Conservation (phyloP, 805 yeast genomes). For the Komagataella pseudopastoris region DNA sequence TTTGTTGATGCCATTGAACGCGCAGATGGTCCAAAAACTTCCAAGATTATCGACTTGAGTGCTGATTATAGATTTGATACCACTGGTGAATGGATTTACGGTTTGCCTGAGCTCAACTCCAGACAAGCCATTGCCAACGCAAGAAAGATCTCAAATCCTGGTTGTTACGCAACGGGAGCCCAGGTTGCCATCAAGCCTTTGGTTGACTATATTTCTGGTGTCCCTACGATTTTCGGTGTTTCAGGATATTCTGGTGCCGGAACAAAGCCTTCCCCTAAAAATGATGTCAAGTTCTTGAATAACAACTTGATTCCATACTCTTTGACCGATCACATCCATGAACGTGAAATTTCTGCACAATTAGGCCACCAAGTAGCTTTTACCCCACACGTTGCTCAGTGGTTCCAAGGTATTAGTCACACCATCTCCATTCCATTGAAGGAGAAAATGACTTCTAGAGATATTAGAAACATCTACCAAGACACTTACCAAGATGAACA, state of each 20-base stretch:
- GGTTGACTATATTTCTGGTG: slow-evolving; percentile 48
- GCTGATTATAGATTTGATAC: slow-evolving; percentile 95
- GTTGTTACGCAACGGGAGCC: slow-evolving; percentile 98
- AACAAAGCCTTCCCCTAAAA: slow-evolving; percentile 94
- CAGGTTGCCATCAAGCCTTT: slow-evolving; percentile 88
- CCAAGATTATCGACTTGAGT: slow-evolving; percentile 81
- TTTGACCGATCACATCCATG: slow-evolving; percentile 94
- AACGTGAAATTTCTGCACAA: slow-evolving; percentile 77
- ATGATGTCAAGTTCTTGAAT: slow-evolving; percentile 60
- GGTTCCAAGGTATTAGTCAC: slow-evolving; percentile 97
- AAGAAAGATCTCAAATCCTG: slow-evolving; percentile 86
- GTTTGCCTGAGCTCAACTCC: slow-evolving; percentile 82
- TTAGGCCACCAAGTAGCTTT: slow-evolving; percentile 75
- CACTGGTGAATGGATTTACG: slow-evolving; percentile 82
- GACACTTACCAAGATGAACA: slow-evolving; percentile 82
- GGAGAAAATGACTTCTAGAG: slow-evolving; percentile 60
- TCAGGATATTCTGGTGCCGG: slow-evolving; percentile 99
- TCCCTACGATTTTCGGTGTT: slow-evolving; percentile 85
- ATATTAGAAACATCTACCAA: slow-evolving; percentile 73
- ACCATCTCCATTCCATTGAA: slow-evolving; percentile 85
- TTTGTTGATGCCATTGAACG: slow-evolving; percentile 71
- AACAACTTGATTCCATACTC: slow-evolving; percentile 92
- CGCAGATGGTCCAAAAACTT: slow-evolving; percentile 29
- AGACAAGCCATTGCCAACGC: slow-evolving; percentile 59
- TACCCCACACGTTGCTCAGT: slow-evolving; percentile 95